These are phyloP conservation scores for Mrakia blollopis DNA, from an alignment of 768 basidiomycete species.

Conservation along the genomic window DNA sequence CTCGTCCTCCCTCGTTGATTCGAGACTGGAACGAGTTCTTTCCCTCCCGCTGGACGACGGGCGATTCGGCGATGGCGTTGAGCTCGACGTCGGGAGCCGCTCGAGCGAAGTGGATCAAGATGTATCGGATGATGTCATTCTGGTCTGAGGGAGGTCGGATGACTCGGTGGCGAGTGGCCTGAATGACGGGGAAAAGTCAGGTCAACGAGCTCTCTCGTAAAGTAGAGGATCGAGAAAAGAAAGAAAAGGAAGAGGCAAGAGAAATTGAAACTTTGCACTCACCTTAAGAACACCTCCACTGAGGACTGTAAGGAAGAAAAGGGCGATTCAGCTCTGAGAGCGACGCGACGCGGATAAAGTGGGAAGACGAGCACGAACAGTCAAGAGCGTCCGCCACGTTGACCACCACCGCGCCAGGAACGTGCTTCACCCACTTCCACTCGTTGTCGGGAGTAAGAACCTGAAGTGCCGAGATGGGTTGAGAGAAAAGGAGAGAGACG, in stretches of 20 bases:
- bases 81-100: conserved; percentile 30
- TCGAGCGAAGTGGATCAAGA: conserved; percentile 36
- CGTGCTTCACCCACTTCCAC: conserved; percentile 39
- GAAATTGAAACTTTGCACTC: neutral
- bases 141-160: conserved; percentile 38
- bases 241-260: neutral
- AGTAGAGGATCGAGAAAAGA: neutral
- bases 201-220: neutral
- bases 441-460: conserved; percentile 38
- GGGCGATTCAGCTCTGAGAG: neutral
- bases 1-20: conserved; percentile 35
- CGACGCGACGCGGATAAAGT: neutral
- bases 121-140: conserved; percentile 36
- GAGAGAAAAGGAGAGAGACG: conserved; percentile 38
- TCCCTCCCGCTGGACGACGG: conserved; percentile 32
- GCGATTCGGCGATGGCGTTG: conserved; percentile 37
- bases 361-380: neutral
- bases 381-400: conserved; percentile 41
- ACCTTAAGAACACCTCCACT: conserved; percentile 37
- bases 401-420: conserved; percentile 38
- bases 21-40: conserved; percentile 35
- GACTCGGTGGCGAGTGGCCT: conserved; percentile 38
- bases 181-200: neutral
- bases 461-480: conserved; percentile 39
- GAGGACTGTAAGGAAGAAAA: conserved; percentile 21